Base-by-base conservation (phyloP, 139 green algal species). In the Deuterostichococcus epilithicus region DNA sequence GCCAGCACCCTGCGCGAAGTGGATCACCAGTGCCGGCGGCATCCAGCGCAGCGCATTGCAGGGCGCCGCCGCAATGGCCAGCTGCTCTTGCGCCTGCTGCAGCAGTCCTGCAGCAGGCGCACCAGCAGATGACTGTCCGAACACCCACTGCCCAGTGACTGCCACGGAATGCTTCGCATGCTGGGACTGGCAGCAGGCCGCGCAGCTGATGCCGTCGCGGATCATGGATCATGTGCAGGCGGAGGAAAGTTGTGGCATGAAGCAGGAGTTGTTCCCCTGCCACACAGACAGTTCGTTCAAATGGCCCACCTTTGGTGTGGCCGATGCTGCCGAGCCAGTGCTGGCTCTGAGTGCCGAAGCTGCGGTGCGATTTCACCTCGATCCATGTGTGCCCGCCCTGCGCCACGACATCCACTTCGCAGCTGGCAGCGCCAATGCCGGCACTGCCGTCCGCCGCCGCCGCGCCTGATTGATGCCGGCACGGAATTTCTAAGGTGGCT, bases 341-440 rank as follows among this genome's bases (percentile, higher is more conserved):
- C 36, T 73, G 45, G 70, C 77, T 86, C 34, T 84, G 75, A 26
- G 80, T 5, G 10, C 82, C 79, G 70, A 88, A 89, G 33, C 22
- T 26, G 47, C 84, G 66, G 47, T 88, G 82, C 69, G 77, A 81
- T 72, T 92, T 92, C 22, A 90, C 86, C 75, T 92, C 88, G 18
- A 92, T 78, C 88, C 88, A 92, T 30, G 68, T 72, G 47, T 75
- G 67, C 0, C 88, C 88, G 5, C 69, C 71, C 47, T 84, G 70
- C 10, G 78, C 79, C 20, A 91, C 81, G 32, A 87, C 84, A 38
- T 90, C 82, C 44, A 89, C 79, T 77, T 87, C 80, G 30, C 52
- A 63, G 52, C 18, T 23, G 52, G 58, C 78, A 52, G 26, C 47
- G 52, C 8, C 39, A 23, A 5, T 36, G 32, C 70, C 30, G 30